phyloP scores from a whole-genome alignment of 164 flowering plant genomes.

The Tetracentron sinense region DNA sequence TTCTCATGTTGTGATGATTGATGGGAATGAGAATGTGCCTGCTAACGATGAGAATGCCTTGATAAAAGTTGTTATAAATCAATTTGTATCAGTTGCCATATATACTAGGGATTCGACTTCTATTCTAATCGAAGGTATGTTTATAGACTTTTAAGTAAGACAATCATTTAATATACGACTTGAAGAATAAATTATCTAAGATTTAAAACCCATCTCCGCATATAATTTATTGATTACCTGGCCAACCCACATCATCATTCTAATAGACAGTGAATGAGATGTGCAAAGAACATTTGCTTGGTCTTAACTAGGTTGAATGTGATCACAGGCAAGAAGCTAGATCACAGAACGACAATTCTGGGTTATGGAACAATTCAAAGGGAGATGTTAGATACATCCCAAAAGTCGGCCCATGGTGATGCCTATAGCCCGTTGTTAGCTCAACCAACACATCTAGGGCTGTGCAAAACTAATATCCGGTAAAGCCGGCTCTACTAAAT shows the following conservation, averaged over 20 bases:
- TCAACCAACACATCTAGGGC: no score
- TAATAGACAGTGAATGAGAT: no score
- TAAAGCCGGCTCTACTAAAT: no score
- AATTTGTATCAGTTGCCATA: constrained; percentile 75
- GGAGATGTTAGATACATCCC: no score
- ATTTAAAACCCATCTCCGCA: no score
- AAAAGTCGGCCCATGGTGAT: no score
- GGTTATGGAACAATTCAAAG: constrained; percentile 71
- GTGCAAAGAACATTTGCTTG: no score
- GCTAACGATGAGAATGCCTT: constrained; percentile 58
- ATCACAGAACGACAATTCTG: constrained; percentile 81
- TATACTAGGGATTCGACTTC: constrained; percentile 67
- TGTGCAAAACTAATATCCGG: no score
- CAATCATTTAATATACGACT: neutral
- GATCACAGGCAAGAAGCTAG: constrained; percentile 60
- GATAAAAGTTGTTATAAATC: constrained; percentile 63
- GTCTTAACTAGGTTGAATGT: neutral
- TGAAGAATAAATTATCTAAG: neutral
- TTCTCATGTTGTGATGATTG: constrained; percentile 48
- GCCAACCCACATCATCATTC: no score
- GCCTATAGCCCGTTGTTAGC: no score
- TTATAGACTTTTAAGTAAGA: neutral
- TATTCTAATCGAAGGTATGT: constrained; percentile 79
- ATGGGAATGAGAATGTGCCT: constrained; percentile 75
- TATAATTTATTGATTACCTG: no score